Evolutionary conservation across 148 eudicot genomes (phyloP).

Genomic region (Rhododendron vialii): DNA sequence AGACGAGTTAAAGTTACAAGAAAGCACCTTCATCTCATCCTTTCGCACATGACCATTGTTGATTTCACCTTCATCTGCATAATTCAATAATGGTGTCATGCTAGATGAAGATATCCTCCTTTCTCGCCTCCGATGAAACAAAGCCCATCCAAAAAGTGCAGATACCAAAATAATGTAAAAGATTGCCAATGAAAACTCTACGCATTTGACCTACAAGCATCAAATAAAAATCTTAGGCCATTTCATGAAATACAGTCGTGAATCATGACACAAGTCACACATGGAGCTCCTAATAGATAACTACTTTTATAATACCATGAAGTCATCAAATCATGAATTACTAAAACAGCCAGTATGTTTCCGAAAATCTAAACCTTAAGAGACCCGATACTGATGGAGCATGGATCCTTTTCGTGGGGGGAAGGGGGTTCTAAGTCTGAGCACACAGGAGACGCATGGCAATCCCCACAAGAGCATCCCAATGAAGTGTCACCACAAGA

Average conservation of each 20-base stretch:
- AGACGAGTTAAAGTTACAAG: not conserved
- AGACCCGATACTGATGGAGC: slow-evolving; percentile 46
- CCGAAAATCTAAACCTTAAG: slow-evolving; percentile 36
- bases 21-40: slow-evolving; percentile 19
- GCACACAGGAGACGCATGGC: slow-evolving; percentile 58
- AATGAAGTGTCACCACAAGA: slow-evolving; percentile 67
- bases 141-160: slow-evolving; percentile 62
- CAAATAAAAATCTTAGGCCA: not conserved
- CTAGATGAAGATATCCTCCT: slow-evolving; percentile 38
- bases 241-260: not conserved
- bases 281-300: not conserved
- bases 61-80: slow-evolving; percentile 23
- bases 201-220: slow-evolving; percentile 52
- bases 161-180: slow-evolving; percentile 47
- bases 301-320: not conserved
- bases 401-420: slow-evolving; percentile 42
- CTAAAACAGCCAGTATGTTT: not conserved
- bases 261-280: not conserved
- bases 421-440: slow-evolving; percentile 59
- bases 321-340: not conserved
- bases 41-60: slow-evolving; percentile 21
- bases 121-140: slow-evolving; percentile 31
- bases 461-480: slow-evolving; percentile 84
- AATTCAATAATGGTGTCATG: slow-evolving; percentile 33
- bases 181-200: slow-evolving; percentile 51